phyloP scores from a whole-genome alignment of 768 basidiomycete species.

The Auricularia sp. region DNA sequence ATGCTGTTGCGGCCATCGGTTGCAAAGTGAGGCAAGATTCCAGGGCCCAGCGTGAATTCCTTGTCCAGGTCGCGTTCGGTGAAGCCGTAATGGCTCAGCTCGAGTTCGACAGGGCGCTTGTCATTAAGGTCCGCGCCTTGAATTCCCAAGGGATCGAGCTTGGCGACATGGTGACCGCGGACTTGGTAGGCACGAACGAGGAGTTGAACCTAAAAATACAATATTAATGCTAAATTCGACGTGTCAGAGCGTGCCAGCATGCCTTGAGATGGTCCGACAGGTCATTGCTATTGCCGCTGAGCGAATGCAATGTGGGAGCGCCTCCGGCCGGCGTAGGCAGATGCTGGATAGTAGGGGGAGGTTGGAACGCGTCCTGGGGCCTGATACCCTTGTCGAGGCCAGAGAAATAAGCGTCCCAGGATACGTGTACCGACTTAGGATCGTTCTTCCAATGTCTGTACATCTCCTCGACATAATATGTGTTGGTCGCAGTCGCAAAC shows the following conservation, averaged over 20 bases:
- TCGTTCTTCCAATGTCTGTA: slow-evolving; percentile 87
- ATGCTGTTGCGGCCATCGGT: slow-evolving; percentile 78
- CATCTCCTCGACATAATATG: slow-evolving; percentile 88
- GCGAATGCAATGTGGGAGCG: slow-evolving; percentile 60
- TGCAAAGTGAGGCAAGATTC: slow-evolving; percentile 92
- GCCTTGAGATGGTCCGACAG: slow-evolving; percentile 94
- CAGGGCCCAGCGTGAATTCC: slow-evolving; percentile 88
- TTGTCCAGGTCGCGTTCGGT: slow-evolving; percentile 89
- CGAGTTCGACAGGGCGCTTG: slow-evolving; percentile 76
- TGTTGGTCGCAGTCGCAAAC: slow-evolving; percentile 90
- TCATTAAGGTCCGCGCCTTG: slow-evolving; percentile 78
- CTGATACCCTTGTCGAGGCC: slow-evolving; percentile 84
- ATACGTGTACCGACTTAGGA: slow-evolving; percentile 82
- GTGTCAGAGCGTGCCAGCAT: not conserved
- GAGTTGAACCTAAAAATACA: slow-evolving; percentile 68
- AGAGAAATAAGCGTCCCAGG: slow-evolving; percentile 91
- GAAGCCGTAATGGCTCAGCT: slow-evolving; percentile 91
- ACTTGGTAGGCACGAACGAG: slow-evolving; percentile 99
- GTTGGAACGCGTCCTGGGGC: slow-evolving; percentile 72
- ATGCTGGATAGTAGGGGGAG: slow-evolving; percentile 60
- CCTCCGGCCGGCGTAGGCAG: slow-evolving; percentile 63
- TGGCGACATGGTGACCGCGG: slow-evolving; percentile 91
- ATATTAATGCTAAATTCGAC: not conserved
- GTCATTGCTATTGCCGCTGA: slow-evolving; percentile 52
- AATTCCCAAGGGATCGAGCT: slow-evolving; percentile 93